phyloP scores from a whole-genome alignment of 371 early-diverging fungal species.

The Circinella minor region DNA sequence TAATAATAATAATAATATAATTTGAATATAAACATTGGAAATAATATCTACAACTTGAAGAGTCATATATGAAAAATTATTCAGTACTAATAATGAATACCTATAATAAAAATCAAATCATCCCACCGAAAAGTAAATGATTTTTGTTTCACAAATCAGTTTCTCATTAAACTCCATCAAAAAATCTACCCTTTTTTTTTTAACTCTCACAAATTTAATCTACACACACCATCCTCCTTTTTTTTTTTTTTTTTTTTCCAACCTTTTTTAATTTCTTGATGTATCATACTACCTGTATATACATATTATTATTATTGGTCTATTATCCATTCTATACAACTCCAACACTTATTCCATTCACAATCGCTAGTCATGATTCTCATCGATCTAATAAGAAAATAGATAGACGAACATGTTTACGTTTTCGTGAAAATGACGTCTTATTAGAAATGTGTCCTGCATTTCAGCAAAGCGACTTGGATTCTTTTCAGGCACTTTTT shows the following conservation, averaged over 20 bases:
- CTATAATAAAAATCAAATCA: too few species aligned
- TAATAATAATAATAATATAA: too few species aligned
- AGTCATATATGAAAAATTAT: too few species aligned
- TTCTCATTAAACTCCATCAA: too few species aligned
- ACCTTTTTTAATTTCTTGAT: not conserved
- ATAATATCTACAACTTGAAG: too few species aligned
- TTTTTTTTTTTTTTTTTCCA: not conserved
- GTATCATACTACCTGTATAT: not conserved
- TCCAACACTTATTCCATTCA: constrained; percentile 10
- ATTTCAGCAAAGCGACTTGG: constrained; percentile 24
- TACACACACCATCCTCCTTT: not conserved
- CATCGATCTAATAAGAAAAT: not conserved
- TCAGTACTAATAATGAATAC: too few species aligned
- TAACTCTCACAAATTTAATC: too few species aligned
- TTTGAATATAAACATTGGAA: too few species aligned
- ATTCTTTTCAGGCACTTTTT: constrained; percentile 23
- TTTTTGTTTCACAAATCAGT: too few species aligned
- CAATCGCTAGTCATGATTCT: not conserved
- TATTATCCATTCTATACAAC: constrained; percentile 9
- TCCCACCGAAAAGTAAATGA: too few species aligned
- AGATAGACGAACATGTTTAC: constrained; percentile 22
- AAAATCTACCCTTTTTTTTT: too few species aligned
- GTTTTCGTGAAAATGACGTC: constrained; percentile 26
- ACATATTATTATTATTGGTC: not conserved
- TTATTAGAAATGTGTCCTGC: constrained; percentile 31